Conservation (phyloP, 495 filamentous ascomycete species). For the Cercophora newfieldiana region DNA sequence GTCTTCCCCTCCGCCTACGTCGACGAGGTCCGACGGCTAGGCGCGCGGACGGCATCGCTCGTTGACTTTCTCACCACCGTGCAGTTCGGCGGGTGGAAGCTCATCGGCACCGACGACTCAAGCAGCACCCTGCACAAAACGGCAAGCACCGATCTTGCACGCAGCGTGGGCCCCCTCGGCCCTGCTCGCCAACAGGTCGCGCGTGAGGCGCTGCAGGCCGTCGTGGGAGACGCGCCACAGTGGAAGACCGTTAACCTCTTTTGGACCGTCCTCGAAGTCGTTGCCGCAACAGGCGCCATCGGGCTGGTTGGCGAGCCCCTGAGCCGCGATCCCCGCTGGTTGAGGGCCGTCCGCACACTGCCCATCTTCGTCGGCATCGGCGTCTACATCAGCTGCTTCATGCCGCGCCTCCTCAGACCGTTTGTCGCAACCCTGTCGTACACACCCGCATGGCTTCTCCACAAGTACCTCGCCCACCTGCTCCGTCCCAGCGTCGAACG, state of each 20-base stretch:
- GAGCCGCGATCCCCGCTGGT: slow-evolving; percentile 7
- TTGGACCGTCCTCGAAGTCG: slow-evolving; percentile 13
- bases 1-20: slow-evolving; percentile 13
- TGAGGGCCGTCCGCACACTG: background rate
- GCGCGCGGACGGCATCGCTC: slow-evolving; percentile 7
- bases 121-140: slow-evolving; percentile 17
- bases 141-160: slow-evolving; percentile 13
- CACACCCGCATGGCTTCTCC: slow-evolving; percentile 3
- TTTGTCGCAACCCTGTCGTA: slow-evolving; percentile 2
- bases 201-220: background rate
- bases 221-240: background rate
- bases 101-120: slow-evolving; percentile 12
- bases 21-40: slow-evolving; percentile 7
- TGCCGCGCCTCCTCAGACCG: slow-evolving; percentile 9
- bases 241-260: slow-evolving; percentile 8
- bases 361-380: slow-evolving; percentile 17
- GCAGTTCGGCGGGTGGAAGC: slow-evolving; percentile 13
- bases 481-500: slow-evolving; percentile 6
- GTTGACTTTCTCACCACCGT: slow-evolving; percentile 15
- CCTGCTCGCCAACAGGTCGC: background rate
- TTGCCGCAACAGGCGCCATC: slow-evolving; percentile 7
- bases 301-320: slow-evolving; percentile 14
- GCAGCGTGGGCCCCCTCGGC: background rate
- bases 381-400: slow-evolving; percentile 14
- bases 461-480: slow-evolving; percentile 9